These are phyloP conservation scores for Cytospora chrysosperma DNA, from an alignment of 2,329 filamentous ascomycete genomes.

Conservation along the genomic window DNA sequence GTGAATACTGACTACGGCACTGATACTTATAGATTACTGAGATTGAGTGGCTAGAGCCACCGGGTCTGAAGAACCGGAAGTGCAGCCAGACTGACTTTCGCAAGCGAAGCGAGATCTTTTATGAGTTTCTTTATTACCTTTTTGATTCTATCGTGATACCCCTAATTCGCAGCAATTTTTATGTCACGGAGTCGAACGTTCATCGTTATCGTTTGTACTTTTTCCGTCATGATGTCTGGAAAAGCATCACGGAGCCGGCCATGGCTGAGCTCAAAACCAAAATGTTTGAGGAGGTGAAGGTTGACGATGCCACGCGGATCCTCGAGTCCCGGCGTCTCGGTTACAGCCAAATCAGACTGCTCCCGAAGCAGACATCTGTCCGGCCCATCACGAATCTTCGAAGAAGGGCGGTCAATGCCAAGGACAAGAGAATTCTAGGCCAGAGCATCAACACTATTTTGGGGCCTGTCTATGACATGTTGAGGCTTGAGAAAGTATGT, in stretches of 20 bases:
- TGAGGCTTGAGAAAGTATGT: slow-evolving; percentile 74
- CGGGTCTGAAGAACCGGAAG: slow-evolving; percentile 48
- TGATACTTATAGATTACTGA: slow-evolving; percentile 54
- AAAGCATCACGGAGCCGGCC: slow-evolving; percentile 69
- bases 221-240: slow-evolving; percentile 94
- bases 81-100: slow-evolving; percentile 67
- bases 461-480: slow-evolving; percentile 69
- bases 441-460: slow-evolving; percentile 64
- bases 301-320: slow-evolving; percentile 53
- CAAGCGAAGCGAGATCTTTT: slow-evolving; percentile 76
- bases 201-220: slow-evolving; percentile 84
- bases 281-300: slow-evolving; percentile 77
- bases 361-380: slow-evolving; percentile 76
- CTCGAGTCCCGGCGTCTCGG: slow-evolving; percentile 66
- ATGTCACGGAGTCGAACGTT: slow-evolving; percentile 85
- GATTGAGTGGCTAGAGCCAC: slow-evolving; percentile 71
- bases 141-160: slow-evolving; percentile 92
- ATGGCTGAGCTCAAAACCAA: slow-evolving; percentile 63
- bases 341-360: slow-evolving; percentile 73
- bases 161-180: slow-evolving; percentile 82
- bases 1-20: background rate
- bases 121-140: slow-evolving; percentile 86
- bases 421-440: slow-evolving; percentile 55
- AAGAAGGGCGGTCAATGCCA: slow-evolving; percentile 53
- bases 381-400: slow-evolving; percentile 87